Percentiles rank a stretch among this genome's conserved stretches.
These are phyloP conservation scores for Xylaria scruposa DNA, from an alignment of 495 filamentous ascomycete genomes.

Conservation along the genomic window DNA sequence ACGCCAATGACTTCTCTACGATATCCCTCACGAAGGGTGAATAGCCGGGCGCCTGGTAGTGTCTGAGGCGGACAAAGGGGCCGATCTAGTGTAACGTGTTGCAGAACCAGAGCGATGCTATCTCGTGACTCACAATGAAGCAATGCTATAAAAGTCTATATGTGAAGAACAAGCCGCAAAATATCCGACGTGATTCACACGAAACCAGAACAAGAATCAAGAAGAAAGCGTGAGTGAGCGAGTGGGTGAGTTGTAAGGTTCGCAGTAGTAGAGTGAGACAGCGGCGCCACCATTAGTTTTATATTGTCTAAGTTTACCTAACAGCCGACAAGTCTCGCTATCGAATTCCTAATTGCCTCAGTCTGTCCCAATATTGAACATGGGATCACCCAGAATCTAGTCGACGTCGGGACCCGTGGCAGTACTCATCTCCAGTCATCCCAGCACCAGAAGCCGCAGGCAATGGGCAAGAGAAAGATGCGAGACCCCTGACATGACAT, in stretches of 20 bases:
- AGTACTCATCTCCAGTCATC: constrained; percentile 5
- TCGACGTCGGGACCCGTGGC: constrained; percentile 6
- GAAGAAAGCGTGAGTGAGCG: not conserved
- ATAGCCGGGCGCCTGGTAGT: not conserved
- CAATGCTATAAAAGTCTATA: constrained; percentile 16
- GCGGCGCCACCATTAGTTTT: constrained; percentile 6
- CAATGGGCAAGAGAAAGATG: not conserved
- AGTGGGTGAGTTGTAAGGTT: constrained; percentile 1
- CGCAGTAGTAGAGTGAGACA: not conserved
- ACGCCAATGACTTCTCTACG: constrained; percentile 3
- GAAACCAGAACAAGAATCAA: not conserved
- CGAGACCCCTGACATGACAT: constrained; percentile 14
- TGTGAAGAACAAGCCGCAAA: not conserved
- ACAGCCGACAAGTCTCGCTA: not conserved
- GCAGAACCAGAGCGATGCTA: not conserved
- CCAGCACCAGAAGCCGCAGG: not conserved
- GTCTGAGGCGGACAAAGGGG: constrained; percentile 10
- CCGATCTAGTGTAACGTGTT: constrained; percentile 23
- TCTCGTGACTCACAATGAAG: constrained; percentile 9
- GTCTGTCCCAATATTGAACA: constrained; percentile 16
- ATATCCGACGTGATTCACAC: not conserved
- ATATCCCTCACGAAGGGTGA: constrained; percentile 9
- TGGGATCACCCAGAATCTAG: constrained; percentile 1
- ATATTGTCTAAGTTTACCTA: constrained; percentile 11
- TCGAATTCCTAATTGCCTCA: constrained; percentile 7